These are phyloP conservation scores for Wallacemonas collosoma DNA, from an alignment of 208 protist genomes.

Conservation along the genomic window DNA sequence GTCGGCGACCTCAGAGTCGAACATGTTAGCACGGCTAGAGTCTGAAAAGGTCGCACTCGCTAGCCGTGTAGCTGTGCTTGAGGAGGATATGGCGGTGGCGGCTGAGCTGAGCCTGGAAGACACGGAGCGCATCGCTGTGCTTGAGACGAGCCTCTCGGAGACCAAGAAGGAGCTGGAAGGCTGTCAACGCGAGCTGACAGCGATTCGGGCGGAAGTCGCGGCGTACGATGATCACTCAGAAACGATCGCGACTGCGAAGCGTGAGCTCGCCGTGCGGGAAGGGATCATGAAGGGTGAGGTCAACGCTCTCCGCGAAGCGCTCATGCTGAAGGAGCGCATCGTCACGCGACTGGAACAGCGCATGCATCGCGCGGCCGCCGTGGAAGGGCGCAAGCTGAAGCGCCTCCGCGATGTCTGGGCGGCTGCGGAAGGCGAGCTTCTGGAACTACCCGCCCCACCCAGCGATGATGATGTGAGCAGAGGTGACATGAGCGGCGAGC, in stretches of 20 bases:
- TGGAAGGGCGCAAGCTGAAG: background rate
- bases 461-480: background rate
- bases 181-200: background rate
- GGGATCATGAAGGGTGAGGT: slow-evolving; percentile 13
- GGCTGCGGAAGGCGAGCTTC: background rate
- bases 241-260: background rate
- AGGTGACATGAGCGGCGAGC: no score
- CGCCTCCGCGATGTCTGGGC: slow-evolving; percentile 6
- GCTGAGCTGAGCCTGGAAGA: slow-evolving; percentile 12
- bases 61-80: background rate
- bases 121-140: slow-evolving; percentile 11
- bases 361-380: slow-evolving; percentile 8
- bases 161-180: background rate
- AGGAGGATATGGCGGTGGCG: slow-evolving; percentile 13
- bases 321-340: slow-evolving; percentile 12
- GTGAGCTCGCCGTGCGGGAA: slow-evolving; percentile 1
- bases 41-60: slow-evolving; percentile 11
- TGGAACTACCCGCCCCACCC: background rate
- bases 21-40: background rate
- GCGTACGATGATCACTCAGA: background rate
- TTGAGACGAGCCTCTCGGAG: background rate
- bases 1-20: no score
- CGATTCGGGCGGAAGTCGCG: background rate
- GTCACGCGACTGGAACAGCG: slow-evolving; percentile 13
- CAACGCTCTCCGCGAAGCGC: slow-evolving; percentile 12